Percentiles rank a stretch among this genome's conserved stretches.
These are phyloP conservation scores for Pseudogymnoascus sp. DNA, from an alignment of 2,329 filamentous ascomycete genomes.

Conservation along the genomic window DNA sequence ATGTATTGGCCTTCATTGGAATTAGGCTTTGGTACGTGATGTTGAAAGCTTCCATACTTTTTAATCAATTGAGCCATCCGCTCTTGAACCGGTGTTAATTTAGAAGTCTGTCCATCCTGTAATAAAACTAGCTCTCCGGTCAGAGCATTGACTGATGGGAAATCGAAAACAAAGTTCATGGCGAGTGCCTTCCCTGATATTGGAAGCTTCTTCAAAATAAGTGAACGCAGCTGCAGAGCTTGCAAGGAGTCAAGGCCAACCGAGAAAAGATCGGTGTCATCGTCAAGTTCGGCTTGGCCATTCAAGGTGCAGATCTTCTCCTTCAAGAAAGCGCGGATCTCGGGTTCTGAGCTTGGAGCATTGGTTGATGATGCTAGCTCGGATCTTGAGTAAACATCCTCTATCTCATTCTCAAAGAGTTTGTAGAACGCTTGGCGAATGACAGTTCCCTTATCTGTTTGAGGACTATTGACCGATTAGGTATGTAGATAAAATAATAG, in stretches of 20 bases:
- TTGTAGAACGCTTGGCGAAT: slow-evolving; percentile 44
- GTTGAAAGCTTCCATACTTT: slow-evolving; percentile 35
- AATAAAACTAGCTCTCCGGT: slow-evolving; percentile 39
- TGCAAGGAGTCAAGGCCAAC: slow-evolving; percentile 53
- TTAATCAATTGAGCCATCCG: slow-evolving; percentile 41
- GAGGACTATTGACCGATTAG: neutral
- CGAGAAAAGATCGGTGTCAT: slow-evolving; percentile 51
- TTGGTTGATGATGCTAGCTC: slow-evolving; percentile 17
- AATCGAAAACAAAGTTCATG: slow-evolving; percentile 54
- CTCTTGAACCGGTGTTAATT: slow-evolving; percentile 16
- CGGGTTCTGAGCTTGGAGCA: slow-evolving; percentile 7
- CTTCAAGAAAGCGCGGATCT: slow-evolving; percentile 19
- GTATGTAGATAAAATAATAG: slow-evolving; percentile 37
- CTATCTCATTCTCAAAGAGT: slow-evolving; percentile 38
- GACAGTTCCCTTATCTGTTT: slow-evolving; percentile 43
- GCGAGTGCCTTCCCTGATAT: slow-evolving; percentile 38
- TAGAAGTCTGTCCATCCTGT: neutral
- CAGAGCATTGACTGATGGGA: slow-evolving; percentile 41
- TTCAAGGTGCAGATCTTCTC: slow-evolving; percentile 16
- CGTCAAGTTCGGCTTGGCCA: slow-evolving; percentile 12
- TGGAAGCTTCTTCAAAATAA: slow-evolving; percentile 45
- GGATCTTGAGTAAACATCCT: slow-evolving; percentile 30
- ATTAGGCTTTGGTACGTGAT: slow-evolving; percentile 17
- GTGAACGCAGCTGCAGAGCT: slow-evolving; percentile 47
- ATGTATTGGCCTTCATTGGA: slow-evolving; percentile 16